Conservation (phyloP, 225 moss, liverwort and hornwort genomes). For the Ulota crispa region DNA sequence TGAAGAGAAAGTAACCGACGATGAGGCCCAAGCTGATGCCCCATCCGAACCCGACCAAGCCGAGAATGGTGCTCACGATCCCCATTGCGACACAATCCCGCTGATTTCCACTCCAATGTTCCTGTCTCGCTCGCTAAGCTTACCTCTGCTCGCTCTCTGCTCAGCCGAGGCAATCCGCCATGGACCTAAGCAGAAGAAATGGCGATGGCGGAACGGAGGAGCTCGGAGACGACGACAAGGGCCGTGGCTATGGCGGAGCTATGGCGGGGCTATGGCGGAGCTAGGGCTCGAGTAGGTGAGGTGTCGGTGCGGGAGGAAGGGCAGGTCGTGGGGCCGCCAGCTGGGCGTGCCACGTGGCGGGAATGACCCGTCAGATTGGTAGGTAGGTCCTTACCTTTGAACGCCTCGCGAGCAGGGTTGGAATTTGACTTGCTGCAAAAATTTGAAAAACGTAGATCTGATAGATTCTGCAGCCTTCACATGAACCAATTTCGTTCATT, state of each 20-base stretch:
- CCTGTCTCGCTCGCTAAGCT: not conserved
- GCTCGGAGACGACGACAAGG: not conserved
- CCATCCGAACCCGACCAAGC: slow-evolving; percentile 85
- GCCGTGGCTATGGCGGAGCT: slow-evolving; percentile 2
- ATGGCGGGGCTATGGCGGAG: slow-evolving; percentile 13
- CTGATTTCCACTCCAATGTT: not conserved
- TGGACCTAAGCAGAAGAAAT: not conserved
- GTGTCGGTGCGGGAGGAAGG: slow-evolving; percentile 16
- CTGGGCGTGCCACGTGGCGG: not conserved
- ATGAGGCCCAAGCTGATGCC: slow-evolving; percentile 74
- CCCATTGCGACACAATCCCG: slow-evolving; percentile 38
- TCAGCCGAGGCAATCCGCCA: not conserved
- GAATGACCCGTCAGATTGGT: not conserved
- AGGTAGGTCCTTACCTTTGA: not conserved
- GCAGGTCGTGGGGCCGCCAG: slow-evolving; percentile 15
- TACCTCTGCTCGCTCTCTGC: not conserved
- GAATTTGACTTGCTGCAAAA: too few species aligned
- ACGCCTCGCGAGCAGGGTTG: too few species aligned
- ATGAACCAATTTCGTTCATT: too few species aligned
- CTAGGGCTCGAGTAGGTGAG: slow-evolving; percentile 21
- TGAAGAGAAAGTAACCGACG: slow-evolving; percentile 86
- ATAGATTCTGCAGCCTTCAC: too few species aligned
- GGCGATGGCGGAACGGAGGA: not conserved
- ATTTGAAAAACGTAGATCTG: too few species aligned
- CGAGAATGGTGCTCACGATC: slow-evolving; percentile 61